Evolutionary conservation across 176 grass and related monocot genomes (phyloP), one percentile per base, ranked within the genome.

Genomic region (Melocanna baccifera): DNA sequence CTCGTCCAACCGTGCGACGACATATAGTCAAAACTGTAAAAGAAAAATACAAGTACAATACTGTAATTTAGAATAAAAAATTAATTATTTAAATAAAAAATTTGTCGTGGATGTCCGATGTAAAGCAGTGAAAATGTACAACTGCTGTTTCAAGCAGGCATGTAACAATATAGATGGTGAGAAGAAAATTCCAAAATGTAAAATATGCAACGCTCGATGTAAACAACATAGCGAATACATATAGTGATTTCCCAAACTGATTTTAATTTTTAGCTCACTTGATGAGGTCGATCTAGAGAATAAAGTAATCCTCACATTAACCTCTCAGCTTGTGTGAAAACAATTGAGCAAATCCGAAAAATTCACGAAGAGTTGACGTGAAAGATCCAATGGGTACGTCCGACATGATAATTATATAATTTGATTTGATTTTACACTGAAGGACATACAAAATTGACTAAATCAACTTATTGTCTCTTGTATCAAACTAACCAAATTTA

Each of bases 401-500:
- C 28, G 76, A n/a, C 59, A 81, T 6, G 28, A 72, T 6, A 56
- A 14, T 68, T 67, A 70, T 56, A 55, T 76, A 25, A 55, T 67
- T 9, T 43, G 22, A 42, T 58, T 50, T 14, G 50, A 83, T 74
- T 73, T 39, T 79, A 69, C 43, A 42, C 19, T 14, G 7, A 57
- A 28, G 26, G 57, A 0, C 51, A 71, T 76, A 82, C 22, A 73
- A 90, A 75, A 83, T 42, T 22, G 62, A 69, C 26, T 39, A 51
- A 52, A 42, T 51, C 9, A 58, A 23, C 40, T 37, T 39, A 23
- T 3, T 22, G 15, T 80, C 19, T 62, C 65, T 53, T 30, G 12
- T 79, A 69, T 62, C 69, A 28, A 79, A 55, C 12, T n/a, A 86
- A 82, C 64, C 26, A 48, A 19, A 19, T 72, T 88, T 88, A 94